phyloP scores from a whole-genome alignment of 2,329 filamentous ascomycete species.

The Trichoderma gracile region DNA sequence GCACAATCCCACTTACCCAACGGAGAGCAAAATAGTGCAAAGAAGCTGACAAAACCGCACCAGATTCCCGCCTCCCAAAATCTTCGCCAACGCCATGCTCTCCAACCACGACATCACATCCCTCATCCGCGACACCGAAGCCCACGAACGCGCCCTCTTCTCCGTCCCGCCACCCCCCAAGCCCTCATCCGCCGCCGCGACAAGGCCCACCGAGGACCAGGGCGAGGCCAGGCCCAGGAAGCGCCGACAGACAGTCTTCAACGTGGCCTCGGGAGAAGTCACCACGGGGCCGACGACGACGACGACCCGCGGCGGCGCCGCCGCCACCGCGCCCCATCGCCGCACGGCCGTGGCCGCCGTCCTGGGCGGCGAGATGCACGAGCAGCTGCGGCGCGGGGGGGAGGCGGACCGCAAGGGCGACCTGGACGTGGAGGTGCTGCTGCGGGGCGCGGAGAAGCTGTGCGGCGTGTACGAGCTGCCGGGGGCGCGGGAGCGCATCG shows the following conservation, averaged over 20 bases:
- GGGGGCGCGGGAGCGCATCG: slow-evolving; percentile 76
- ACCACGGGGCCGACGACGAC: slow-evolving; percentile 54
- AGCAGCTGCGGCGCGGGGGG: slow-evolving; percentile 66
- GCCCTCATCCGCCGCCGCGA: slow-evolving; percentile 43
- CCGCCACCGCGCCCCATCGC: slow-evolving; percentile 51
- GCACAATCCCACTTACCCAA: too few species aligned
- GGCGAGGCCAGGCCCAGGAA: slow-evolving; percentile 28
- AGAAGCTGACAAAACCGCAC: too few species aligned
- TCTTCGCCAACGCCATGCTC: slow-evolving; percentile 92
- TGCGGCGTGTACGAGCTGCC: slow-evolving; percentile 83
- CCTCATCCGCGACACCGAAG: slow-evolving; percentile 90
- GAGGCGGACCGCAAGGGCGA: slow-evolving; percentile 60
- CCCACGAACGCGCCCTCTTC: slow-evolving; percentile 92
- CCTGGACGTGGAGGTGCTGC: slow-evolving; percentile 80
- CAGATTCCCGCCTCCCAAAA: slow-evolving; percentile 87
- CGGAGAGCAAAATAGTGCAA: too few species aligned
- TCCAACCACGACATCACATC: slow-evolving; percentile 88
- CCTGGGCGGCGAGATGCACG: slow-evolving; percentile 81
- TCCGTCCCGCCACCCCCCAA: slow-evolving; percentile 78
- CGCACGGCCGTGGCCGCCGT: slow-evolving; percentile 89
- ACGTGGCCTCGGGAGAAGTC: slow-evolving; percentile 63
- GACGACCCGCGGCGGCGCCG: slow-evolving; percentile 30
- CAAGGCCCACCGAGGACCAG: not conserved
- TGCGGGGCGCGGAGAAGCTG: slow-evolving; percentile 86
- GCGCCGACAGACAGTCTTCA: slow-evolving; percentile 66